These are phyloP conservation scores for Trypanosoma avium DNA, from an alignment of 208 protist genomes.

Conservation along the genomic window DNA sequence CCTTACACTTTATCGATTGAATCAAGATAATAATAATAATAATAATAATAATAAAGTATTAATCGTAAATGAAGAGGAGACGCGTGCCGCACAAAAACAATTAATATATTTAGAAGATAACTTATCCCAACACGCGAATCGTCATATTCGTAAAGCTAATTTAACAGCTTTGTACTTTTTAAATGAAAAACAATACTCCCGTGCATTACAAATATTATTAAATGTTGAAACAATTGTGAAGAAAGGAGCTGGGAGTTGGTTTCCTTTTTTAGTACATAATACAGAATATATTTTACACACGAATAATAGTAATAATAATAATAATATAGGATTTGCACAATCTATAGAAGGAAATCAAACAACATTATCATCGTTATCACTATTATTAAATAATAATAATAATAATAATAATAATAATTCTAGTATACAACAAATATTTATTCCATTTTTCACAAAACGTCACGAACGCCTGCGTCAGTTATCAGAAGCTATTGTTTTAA, in stretches of 20 bases:
- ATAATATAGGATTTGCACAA: conserved; percentile 2
- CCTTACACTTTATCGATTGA: conserved; percentile 1
- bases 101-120: conserved; percentile 18
- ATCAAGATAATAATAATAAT: too few relatives aligned
- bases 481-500: conserved; percentile 47
- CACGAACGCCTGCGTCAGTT: conserved; percentile 41
- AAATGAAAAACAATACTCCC: conserved; percentile 57
- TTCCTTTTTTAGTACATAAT: conserved; percentile 40
- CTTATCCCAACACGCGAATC: conserved; percentile 19
- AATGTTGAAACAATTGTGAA: conserved; percentile 36
- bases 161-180: conserved; percentile 52
- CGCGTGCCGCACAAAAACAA: background rate
- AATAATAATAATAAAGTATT: too few relatives aligned
- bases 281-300: conserved; percentile 27
- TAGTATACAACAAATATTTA: conserved; percentile 34
- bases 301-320: too few relatives aligned
- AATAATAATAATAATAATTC: background rate
- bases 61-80: too few relatives aligned
- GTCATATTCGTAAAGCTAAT: conserved; percentile 34
- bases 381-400: too few relatives aligned
- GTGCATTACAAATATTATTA: conserved; percentile 53
- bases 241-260: conserved; percentile 40
- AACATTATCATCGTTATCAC: too few relatives aligned
- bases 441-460: conserved; percentile 57
- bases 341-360: too few relatives aligned